Base-by-base conservation (phyloP, 345 rosid genomes). In the Lepidium didymum region DNA sequence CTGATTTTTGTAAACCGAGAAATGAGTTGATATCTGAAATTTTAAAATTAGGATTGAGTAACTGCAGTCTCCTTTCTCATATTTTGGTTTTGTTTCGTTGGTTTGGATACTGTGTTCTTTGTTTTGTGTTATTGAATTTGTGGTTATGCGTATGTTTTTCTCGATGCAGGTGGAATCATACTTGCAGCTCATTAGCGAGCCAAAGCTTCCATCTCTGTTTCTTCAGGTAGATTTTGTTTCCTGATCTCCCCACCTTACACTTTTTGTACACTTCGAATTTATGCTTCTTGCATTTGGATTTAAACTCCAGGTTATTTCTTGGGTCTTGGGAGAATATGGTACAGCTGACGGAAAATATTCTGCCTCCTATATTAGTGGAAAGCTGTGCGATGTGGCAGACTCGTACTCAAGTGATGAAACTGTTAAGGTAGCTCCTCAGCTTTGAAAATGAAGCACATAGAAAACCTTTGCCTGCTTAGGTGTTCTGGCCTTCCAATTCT, bases 301-400 rank as follows among this genome's bases (percentile, higher is more conserved):
- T 37, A 74, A 77, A 43, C 79, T 64, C n/a, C 79, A 94, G 99
- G 92, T 94, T 63, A 89, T 91, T 68, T 94, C 97, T 73, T 94
- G 99, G 98, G 97, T 91, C 46, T 66, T 87, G 81, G 99, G 99
- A 73, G 97, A 94, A 68, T 94, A 89, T 57, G 97, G 97, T 67
- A 86, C 92, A 41, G 88, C 91, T 60, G 91, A 87, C 72, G 91
- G 90, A 62, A 87, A 86, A 73, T 87, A 83, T 73, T 85, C 99
- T 64, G 85, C 91, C 43, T 87, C 91, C 36, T 87, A 91, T 57
- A 80, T 91, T 42, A 82, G 89, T 31, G 96, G 99, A 79, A 94
- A 91, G 77, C 76, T 94, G 23, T 91, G 99, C 34, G 99, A 94
- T 77, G 92, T 87, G 77, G 92, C 96, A 14, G 97, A 94, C 55